Evolutionary conservation across 176 grass and related monocot species (phyloP).

Genomic region (Chloris gayana): DNA sequence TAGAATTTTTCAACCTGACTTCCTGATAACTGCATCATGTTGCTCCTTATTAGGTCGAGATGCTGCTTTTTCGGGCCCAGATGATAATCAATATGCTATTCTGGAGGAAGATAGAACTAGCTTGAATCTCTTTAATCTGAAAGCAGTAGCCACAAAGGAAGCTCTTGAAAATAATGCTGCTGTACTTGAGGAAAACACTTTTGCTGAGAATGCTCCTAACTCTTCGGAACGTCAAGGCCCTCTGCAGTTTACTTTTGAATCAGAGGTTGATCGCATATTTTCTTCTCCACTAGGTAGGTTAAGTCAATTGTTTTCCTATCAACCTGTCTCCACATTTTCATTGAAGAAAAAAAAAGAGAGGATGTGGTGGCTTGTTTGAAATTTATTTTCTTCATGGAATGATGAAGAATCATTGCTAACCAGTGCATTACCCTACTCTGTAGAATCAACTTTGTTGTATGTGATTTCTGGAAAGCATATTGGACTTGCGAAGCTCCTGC

Average conservation of each 20-base stretch:
- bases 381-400: conserved; percentile 17
- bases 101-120: conserved; percentile 87
- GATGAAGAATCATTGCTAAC: not conserved
- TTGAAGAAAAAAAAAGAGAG: not conserved
- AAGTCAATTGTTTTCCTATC: conserved; percentile 24
- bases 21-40: conserved; percentile 34
- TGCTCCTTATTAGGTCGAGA: conserved; percentile 68
- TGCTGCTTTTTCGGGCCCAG: conserved; percentile 85
- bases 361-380: conserved; percentile 9
- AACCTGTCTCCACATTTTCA: conserved; percentile 9
- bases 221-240: conserved; percentile 72
- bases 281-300: conserved; percentile 80
- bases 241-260: conserved; percentile 84
- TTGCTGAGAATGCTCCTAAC: conserved; percentile 61
- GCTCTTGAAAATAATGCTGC: conserved; percentile 83
- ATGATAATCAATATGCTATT: conserved; percentile 97
- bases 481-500: conserved; percentile 77
- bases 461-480: conserved; percentile 87
- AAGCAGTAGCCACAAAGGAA: conserved; percentile 74
- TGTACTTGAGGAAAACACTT: conserved; percentile 96
- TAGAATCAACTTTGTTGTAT: conserved; percentile 90
- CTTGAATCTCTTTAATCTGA: conserved; percentile 79
- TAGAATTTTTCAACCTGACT: conserved; percentile 24
- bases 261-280: conserved; percentile 91
- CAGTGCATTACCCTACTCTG: conserved; percentile 28